Evolutionary conservation across 371 early-diverging fungal genomes (phyloP).

Genomic region (Rhizopus sp.): DNA sequence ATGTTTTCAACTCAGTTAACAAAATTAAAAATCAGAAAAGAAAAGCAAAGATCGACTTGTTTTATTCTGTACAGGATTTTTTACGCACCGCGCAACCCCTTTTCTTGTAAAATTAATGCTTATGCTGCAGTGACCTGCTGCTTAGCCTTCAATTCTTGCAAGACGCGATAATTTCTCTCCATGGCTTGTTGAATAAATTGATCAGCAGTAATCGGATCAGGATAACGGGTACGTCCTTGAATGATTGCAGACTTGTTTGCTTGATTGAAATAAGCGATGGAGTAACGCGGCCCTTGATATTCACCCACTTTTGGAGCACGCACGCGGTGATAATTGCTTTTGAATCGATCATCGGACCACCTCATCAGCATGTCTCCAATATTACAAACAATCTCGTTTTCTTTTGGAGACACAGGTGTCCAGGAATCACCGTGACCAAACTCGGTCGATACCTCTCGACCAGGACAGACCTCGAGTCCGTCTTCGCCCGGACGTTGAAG

Average conservation of each 20-base stretch:
- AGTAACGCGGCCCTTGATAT: conserved; percentile 38
- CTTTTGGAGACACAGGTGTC: conserved; percentile 30
- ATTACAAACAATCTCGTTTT: conserved; percentile 41
- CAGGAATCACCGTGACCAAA: conserved; percentile 35
- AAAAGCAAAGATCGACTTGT: conserved; percentile 26
- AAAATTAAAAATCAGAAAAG: background rate
- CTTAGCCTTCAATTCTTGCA: conserved; percentile 26
- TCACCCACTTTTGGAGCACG: conserved; percentile 36
- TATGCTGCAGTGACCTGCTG: conserved; percentile 8
- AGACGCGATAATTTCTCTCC: conserved; percentile 34
- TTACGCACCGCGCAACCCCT: too few relatives aligned
- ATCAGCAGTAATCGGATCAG: conserved; percentile 37
- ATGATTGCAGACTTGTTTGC: conserved; percentile 37
- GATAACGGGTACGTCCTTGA: conserved; percentile 34
- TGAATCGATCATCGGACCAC: conserved; percentile 35
- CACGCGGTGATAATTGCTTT: conserved; percentile 38
- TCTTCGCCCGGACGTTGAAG: conserved; percentile 34
- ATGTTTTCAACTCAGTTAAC: background rate
- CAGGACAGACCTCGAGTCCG: conserved; percentile 37
- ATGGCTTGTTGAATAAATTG: conserved; percentile 34
- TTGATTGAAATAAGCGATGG: conserved; percentile 41
- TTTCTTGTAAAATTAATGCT: background rate
- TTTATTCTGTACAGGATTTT: background rate
- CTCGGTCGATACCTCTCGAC: conserved; percentile 33
- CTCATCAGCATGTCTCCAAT: conserved; percentile 43